Conservation (phyloP, 805 yeast species). For the Vanderwaltozyma verrucispora region DNA sequence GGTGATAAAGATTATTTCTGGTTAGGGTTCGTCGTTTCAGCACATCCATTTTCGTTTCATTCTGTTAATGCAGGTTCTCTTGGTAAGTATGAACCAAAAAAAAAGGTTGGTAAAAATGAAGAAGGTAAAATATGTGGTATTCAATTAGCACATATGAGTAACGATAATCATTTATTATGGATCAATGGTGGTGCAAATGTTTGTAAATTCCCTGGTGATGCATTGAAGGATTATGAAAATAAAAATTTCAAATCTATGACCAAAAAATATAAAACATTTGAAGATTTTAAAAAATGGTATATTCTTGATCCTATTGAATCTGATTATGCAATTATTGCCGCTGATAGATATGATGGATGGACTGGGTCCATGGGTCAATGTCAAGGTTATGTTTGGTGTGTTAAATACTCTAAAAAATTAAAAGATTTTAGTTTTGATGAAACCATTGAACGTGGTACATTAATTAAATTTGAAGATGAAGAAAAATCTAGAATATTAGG, state of each 20-base stretch:
- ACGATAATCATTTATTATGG: conserved; percentile 9
- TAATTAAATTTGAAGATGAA: conserved; percentile 1
- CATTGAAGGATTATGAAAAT: conserved; percentile 8
- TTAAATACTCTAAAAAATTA: not conserved
- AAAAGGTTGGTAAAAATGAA: conserved; percentile 3
- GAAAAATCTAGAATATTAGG: not conserved
- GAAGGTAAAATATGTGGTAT: conserved; percentile 6
- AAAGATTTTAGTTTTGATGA: conserved; percentile 1
- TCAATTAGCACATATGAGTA: conserved; percentile 9
- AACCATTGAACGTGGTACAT: not conserved
- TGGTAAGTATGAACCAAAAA: conserved; percentile 7
- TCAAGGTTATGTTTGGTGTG: conserved; percentile 2
- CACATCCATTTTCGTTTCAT: conserved; percentile 34
- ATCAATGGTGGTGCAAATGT: conserved; percentile 13
- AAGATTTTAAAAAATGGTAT: conserved; percentile 6
- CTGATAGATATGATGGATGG: not conserved
- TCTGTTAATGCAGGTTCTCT: conserved; percentile 9
- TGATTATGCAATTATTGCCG: conserved; percentile 1
- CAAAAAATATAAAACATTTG: conserved; percentile 2
- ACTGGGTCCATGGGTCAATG: not conserved
- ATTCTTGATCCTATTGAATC: conserved; percentile 2
- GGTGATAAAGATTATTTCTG: conserved; percentile 70
- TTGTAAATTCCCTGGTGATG: conserved; percentile 9
- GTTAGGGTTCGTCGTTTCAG: conserved; percentile 50
- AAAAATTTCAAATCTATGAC: conserved; percentile 3